phyloP scores from a whole-genome alignment of 352 stramenopile genomes.

The Pythium angustatum region DNA sequence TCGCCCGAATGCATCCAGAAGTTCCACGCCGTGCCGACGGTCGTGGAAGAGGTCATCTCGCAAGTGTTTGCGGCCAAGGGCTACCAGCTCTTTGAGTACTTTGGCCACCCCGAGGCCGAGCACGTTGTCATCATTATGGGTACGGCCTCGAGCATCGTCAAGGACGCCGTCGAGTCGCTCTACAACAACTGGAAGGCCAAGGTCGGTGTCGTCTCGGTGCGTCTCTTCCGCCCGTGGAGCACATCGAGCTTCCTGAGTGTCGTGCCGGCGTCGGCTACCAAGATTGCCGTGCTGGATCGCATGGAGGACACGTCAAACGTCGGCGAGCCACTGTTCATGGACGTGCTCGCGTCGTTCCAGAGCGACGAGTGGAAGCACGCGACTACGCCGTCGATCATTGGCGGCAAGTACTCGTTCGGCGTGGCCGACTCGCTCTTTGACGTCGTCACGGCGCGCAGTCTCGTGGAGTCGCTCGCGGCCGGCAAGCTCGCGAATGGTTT shows the following conservation, averaged over 20 bases:
- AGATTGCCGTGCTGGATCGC: constrained; percentile 90
- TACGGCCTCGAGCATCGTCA: constrained; percentile 84
- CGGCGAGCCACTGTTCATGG: constrained; percentile 90
- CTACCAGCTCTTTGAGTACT: constrained; percentile 93
- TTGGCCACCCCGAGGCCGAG: constrained; percentile 78
- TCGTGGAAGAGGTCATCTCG: constrained; percentile 81
- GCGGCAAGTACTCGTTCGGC: constrained; percentile 81
- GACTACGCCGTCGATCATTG: constrained; percentile 66
- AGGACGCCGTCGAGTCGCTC: constrained; percentile 86
- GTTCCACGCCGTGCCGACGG: constrained; percentile 61
- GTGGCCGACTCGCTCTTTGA: constrained; percentile 74
- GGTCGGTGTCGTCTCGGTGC: constrained; percentile 86
- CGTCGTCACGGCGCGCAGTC: constrained; percentile 73
- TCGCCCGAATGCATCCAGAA: constrained; percentile 84
- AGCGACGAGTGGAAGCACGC: constrained; percentile 67
- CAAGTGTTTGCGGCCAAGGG: constrained; percentile 79
- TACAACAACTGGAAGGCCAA: constrained; percentile 84
- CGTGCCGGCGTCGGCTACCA: constrained; percentile 70
- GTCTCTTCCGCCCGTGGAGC: constrained; percentile 91
- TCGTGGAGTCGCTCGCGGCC: constrained; percentile 66
- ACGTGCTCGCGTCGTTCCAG: constrained; percentile 91
- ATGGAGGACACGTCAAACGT: constrained; percentile 88
- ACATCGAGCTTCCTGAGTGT: constrained; percentile 72
- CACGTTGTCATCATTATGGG: constrained; percentile 92
- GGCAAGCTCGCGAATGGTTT: constrained; percentile 77